phyloP scores from a whole-genome alignment of 2,329 filamentous ascomycete genomes.

The Verticillium isaacii region DNA sequence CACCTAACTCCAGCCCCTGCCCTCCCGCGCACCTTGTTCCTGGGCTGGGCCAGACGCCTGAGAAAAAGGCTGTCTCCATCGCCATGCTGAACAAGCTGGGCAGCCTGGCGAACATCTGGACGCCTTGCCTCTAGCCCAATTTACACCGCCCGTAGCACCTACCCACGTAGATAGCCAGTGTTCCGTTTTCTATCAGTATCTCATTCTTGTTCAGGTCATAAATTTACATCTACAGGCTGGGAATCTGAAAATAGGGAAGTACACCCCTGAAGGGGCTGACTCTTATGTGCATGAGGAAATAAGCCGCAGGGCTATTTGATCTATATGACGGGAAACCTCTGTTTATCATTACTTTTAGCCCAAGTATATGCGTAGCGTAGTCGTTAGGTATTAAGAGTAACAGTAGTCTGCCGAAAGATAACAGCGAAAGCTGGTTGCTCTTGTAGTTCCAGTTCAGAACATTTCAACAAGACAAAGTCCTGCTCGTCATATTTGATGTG shows the following conservation, averaged over 20 bases:
- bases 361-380: too few species aligned
- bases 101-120: constrained; percentile 30
- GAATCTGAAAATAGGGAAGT: constrained; percentile 24
- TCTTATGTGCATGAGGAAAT: constrained; percentile 20
- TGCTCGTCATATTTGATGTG: too few species aligned
- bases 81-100: constrained; percentile 32
- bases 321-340: too few species aligned
- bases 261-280: constrained; percentile 16
- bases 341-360: too few species aligned
- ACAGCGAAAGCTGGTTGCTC: too few species aligned
- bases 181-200: constrained; percentile 23
- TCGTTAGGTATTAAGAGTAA: too few species aligned
- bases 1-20: too few species aligned
- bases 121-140: constrained; percentile 34
- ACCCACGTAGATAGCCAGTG: constrained; percentile 6
- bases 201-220: constrained; percentile 29
- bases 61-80: constrained; percentile 39
- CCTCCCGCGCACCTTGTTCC: too few species aligned
- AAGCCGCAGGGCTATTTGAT: too few species aligned
- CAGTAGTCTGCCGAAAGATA: too few species aligned
- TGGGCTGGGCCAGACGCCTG: constrained; percentile 34
- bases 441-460: too few species aligned
- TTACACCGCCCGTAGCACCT: constrained; percentile 15
- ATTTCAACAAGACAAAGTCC: too few species aligned
- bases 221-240: constrained; percentile 24